Percentiles rank a stretch among this genome's conserved stretches.
Evolutionary conservation across 176 grass and related monocot species (phyloP).

Genomic region (Carex cristatella): DNA sequence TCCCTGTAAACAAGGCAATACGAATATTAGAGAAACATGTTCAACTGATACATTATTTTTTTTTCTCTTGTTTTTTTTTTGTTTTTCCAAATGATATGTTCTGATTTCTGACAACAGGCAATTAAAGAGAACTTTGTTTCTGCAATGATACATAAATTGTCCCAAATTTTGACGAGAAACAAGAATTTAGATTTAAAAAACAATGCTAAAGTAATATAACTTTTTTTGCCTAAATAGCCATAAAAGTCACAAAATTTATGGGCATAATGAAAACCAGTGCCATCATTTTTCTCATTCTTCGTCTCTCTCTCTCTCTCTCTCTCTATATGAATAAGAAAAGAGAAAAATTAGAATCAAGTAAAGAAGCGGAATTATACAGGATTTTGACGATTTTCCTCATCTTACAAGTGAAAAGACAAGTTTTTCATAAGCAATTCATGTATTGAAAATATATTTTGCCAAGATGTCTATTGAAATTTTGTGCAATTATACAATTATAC

Average conservation of each 20-base stretch:
- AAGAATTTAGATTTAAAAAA: background rate
- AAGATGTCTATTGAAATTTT: background rate
- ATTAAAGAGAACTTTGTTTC: too few species aligned
- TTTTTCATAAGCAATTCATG: background rate
- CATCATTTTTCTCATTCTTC: background rate
- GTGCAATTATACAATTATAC: background rate
- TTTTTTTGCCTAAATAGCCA: background rate
- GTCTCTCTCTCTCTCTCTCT: too few species aligned
- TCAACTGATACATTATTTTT: too few species aligned
- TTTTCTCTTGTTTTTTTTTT: too few species aligned
- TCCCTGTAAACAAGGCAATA: too few species aligned
- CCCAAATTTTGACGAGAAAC: too few species aligned
- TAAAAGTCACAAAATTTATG: background rate
- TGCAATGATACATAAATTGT: too few species aligned
- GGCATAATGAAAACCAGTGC: background rate
- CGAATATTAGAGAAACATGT: too few species aligned
- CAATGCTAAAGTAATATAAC: too few species aligned
- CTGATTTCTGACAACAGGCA: too few species aligned
- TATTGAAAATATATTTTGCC: background rate
- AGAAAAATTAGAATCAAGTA: background rate
- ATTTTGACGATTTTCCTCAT: background rate
- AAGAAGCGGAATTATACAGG: background rate
- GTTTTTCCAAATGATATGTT: too few species aligned
- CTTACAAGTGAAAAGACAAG: background rate
- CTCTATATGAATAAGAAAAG: background rate